A percentile compares a stretch with the other conserved stretches of the same genome.
Evolutionary conservation across 23 red algal species (phyloP).

Genomic region (Agarophyton chilense): DNA sequence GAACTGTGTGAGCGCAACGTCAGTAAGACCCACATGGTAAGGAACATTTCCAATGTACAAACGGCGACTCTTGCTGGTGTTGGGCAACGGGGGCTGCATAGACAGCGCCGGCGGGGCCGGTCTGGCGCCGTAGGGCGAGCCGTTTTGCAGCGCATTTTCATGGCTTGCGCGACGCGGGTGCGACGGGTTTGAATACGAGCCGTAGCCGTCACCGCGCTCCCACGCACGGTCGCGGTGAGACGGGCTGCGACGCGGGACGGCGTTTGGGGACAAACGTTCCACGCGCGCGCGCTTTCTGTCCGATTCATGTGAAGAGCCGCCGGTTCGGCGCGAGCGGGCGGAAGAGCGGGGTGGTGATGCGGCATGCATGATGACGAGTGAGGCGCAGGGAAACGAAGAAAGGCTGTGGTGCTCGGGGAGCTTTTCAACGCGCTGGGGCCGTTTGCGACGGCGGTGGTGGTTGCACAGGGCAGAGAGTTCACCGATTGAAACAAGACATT

Average conservation of each 20-base stretch:
- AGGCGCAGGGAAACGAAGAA: not conserved
- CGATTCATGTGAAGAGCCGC: slow-evolving; percentile 19
- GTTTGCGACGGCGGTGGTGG: too few species aligned
- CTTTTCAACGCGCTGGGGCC: too few species aligned
- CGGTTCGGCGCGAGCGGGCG: slow-evolving; percentile 3
- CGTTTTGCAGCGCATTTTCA: slow-evolving; percentile 15
- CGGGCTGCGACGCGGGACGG: slow-evolving; percentile 23
- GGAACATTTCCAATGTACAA: slow-evolving; percentile 81
- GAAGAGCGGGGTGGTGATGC: slow-evolving; percentile 15
- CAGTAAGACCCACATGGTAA: slow-evolving; percentile 60
- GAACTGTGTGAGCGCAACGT: slow-evolving; percentile 61
- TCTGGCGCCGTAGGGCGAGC: slow-evolving; percentile 16
- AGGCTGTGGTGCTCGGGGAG: too few species aligned
- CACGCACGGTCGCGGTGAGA: slow-evolving; percentile 15
- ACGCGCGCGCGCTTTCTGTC: slow-evolving; percentile 32
- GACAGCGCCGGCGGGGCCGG: not conserved
- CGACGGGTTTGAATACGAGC: slow-evolving; percentile 15
- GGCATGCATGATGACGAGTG: not conserved
- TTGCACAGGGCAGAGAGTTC: too few species aligned
- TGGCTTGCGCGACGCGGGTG: not conserved
- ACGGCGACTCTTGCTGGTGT: slow-evolving; percentile 62
- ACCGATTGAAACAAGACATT: too few species aligned
- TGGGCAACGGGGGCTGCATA: not conserved
- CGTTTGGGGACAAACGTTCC: slow-evolving; percentile 5
- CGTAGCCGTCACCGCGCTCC: not conserved